phyloP scores from a whole-genome alignment of 2,329 filamentous ascomycete species.

The Monilinia vaccinii-corymbosi region DNA sequence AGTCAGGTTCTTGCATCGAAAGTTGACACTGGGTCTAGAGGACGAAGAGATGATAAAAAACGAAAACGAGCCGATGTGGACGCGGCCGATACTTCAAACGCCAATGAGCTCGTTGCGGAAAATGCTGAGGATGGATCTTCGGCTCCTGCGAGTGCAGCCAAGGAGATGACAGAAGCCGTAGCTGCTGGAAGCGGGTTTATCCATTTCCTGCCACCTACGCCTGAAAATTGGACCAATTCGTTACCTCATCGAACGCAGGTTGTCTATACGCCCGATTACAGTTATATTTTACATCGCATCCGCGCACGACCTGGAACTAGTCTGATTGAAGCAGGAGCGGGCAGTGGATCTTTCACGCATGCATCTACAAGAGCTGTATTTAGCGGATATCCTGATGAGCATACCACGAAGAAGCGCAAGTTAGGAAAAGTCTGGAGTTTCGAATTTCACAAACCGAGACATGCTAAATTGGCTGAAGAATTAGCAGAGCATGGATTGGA shows the following conservation, averaged over 20 bases:
- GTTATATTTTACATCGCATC: slow-evolving; percentile 71
- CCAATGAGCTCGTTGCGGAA: slow-evolving; percentile 11
- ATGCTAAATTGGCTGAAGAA: slow-evolving; percentile 59
- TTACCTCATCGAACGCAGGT: slow-evolving; percentile 78
- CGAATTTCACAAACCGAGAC: slow-evolving; percentile 69
- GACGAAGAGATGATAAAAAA: slow-evolving; percentile 50
- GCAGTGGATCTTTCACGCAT: slow-evolving; percentile 78
- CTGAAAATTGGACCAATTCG: slow-evolving; percentile 73
- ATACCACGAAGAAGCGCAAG: slow-evolving; percentile 31
- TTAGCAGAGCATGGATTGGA: slow-evolving; percentile 58
- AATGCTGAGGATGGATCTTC: slow-evolving; percentile 23
- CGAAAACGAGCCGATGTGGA: slow-evolving; percentile 35
- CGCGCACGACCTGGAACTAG: slow-evolving; percentile 62
- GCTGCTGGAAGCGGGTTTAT: slow-evolving; percentile 61
- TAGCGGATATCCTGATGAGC: slow-evolving; percentile 51
- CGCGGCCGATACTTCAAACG: slow-evolving; percentile 13
- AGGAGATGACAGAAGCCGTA: slow-evolving; percentile 40
- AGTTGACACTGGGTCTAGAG: slow-evolving; percentile 85
- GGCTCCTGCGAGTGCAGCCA: slow-evolving; percentile 20
- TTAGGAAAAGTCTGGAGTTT: slow-evolving; percentile 71
- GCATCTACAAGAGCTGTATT: slow-evolving; percentile 69
- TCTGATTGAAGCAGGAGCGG: slow-evolving; percentile 73
- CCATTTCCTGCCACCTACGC: slow-evolving; percentile 69
- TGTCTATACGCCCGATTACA: slow-evolving; percentile 80
- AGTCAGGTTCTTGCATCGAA: slow-evolving; percentile 83